Evolutionary conservation across 2,329 filamentous ascomycete genomes (phyloP), one percentile per base, ranked within the genome.

Genomic region (Capronia epimyces): DNA sequence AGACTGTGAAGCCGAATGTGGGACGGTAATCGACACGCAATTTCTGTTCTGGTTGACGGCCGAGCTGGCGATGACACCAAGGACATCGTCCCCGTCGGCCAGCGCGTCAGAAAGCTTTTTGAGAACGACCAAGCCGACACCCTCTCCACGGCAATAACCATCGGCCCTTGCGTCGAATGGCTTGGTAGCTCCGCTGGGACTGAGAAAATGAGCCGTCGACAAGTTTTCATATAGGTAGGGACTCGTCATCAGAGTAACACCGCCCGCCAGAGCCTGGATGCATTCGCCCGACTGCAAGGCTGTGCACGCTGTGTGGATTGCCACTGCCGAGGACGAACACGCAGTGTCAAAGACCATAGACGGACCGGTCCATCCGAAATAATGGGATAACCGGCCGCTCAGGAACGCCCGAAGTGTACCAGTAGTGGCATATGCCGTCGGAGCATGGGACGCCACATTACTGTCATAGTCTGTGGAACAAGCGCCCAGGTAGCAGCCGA

Each of bases 101-200:
- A 60, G 31, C 1, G 64, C 64, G 20, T 57, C 52, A 4, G n/a
- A 24, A 1, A 64, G 44, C 8, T 46, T 49, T 39, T 61, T 61
- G 1, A 65, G 18, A 2, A 64, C 46, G 1, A 65, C 47, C 1
- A 60, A n/a, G 1, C 46, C 62, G 2, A 54, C 49, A 2, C 54
- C 63, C 37, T 65, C 63, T 10, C 50, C 59, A 2, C 63, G 61
- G 20, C 61, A 61, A 39, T 65, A 65, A 2, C 63, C 63, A 55
- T 63, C 59, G 12, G 60, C 64, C 16, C 21, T 39, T 8, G 21
- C 31, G 27, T 51, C 43, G n/a, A 50, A 56, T 8, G 36, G 36
- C 24, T 27, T 27, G 5, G 24, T 27, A 10, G 24, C 24, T 27
- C 24, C 24, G 24, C 24, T 27, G 24, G 24, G 24, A 10, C 24